A percentile compares a stretch with the other conserved stretches of the same genome.
Evolutionary conservation across 148 eudicot genomes (phyloP).

Genomic region (Vaccinium myrtillus): DNA sequence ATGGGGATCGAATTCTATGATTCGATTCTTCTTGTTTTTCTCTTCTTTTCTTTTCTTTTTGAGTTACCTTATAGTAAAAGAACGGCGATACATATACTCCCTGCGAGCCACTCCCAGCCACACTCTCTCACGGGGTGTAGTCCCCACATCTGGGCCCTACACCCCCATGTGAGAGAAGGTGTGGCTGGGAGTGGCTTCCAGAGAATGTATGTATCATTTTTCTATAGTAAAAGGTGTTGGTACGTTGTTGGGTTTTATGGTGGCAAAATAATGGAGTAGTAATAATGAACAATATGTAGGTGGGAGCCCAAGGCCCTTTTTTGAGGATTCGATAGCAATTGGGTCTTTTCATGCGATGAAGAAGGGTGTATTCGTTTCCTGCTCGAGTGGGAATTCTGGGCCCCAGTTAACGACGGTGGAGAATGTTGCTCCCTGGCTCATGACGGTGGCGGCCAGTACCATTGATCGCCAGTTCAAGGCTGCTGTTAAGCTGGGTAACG

Average conservation of each 20-base stretch:
- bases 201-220: too few relatives aligned
- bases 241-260: not conserved
- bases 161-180: too few relatives aligned
- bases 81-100: too few relatives aligned
- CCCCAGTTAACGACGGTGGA: conserved; percentile 36
- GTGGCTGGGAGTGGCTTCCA: too few relatives aligned
- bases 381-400: conserved; percentile 66
- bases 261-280: not conserved
- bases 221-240: not conserved
- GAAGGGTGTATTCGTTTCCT: conserved; percentile 52
- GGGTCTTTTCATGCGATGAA: conserved; percentile 74
- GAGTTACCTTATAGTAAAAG: not conserved
- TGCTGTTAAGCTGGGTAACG: conserved; percentile 54
- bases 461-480: conserved; percentile 54
- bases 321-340: conserved; percentile 54
- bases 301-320: conserved; percentile 24
- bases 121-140: too few relatives aligned
- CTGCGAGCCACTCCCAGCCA: too few relatives aligned
- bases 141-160: too few relatives aligned
- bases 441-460: conserved; percentile 65
- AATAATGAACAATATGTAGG: conserved; percentile 1
- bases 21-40: too few relatives aligned
- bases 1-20: not conserved
- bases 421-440: conserved; percentile 73
- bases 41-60: not conserved